Evolutionary conservation across 2,329 filamentous ascomycete species (phyloP).

Genomic region (Lecanosticta acicola): DNA sequence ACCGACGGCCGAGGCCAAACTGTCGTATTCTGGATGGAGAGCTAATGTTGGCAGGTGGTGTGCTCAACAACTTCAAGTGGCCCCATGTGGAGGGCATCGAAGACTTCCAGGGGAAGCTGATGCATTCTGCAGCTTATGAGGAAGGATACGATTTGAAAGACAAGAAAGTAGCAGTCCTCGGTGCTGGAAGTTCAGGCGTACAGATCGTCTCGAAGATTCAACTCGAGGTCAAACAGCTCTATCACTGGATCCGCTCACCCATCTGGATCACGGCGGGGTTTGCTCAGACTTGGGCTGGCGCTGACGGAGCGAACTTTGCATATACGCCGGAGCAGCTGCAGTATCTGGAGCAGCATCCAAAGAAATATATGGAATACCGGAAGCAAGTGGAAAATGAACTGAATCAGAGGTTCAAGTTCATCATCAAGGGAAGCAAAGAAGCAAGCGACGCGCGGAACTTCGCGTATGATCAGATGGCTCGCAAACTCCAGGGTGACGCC

Average conservation of each 20-base stretch:
- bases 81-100: constrained; percentile 40
- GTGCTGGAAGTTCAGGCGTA: constrained; percentile 38
- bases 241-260: constrained; percentile 40
- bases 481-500: constrained; percentile 36
- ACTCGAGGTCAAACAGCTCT: constrained; percentile 34
- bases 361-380: constrained; percentile 44
- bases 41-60: constrained; percentile 28
- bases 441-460: constrained; percentile 40
- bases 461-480: constrained; percentile 37
- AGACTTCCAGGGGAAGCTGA: constrained; percentile 40
- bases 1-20: no score
- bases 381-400: constrained; percentile 47
- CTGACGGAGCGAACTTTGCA: constrained; percentile 44
- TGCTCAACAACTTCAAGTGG: constrained; percentile 43
- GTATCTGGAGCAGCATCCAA: constrained; percentile 37
- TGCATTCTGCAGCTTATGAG: constrained; percentile 42
- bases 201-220: constrained; percentile 42
- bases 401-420: constrained; percentile 51
- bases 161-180: constrained; percentile 41
- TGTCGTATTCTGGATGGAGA: not conserved
- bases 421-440: constrained; percentile 46
- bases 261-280: constrained; percentile 48
- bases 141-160: constrained; percentile 35
- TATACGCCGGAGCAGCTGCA: constrained; percentile 41
- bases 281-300: constrained; percentile 43